Evolutionary conservation across 2,329 filamentous ascomycete genomes (phyloP), one percentile per base, ranked within the genome.

Genomic region (Biscogniauxia sp.): DNA sequence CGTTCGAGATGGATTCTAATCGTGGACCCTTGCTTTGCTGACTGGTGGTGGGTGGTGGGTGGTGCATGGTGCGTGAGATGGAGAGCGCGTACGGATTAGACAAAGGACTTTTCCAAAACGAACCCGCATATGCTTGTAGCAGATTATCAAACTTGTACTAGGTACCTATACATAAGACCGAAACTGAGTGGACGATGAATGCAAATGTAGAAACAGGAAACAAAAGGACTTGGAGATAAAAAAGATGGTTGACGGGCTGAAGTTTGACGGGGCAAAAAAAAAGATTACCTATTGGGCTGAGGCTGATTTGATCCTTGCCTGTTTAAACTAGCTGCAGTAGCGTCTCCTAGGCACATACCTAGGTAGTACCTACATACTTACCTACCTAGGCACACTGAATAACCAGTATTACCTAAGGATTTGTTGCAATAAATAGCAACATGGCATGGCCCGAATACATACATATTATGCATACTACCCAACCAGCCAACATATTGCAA

Each of bases 231-330:
- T 15, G 37, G n/a, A 6, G 37, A 45, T 11, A n/a, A n/a, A 45
- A 45, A 45, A n/a, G 37, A n/a, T 41, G 11, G 26, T 28, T 28
- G 26, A 37, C 25, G 19, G 52, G n/a, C 15, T 20, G 28, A 20
- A 23, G 6, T 26, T 13, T 8, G 53, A 41, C 17, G 28, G 28
- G 28, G 28, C 28, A 37, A 32, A 20, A 28, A 19, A 15, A 17
- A 20, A 20, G 17, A 41, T 8, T 11, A 32, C 15, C 19, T 19
- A 54, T 54, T 54, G 53, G 53, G 53, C 53, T 55, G 53, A 25
- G 53, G 53, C 53, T 55, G 53, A 55, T 55, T 23, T 54, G 32
- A 55, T 20, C 53, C 53, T 45, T 45, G 37, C 37, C 37, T n/a
- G 4, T 17, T 45, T 23, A 19, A 20, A 52, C 23, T 52, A 23